Evolutionary conservation across 257 asterid genomes (phyloP), one percentile per base, ranked within the genome.

Genomic region (Cruciata laevipes): DNA sequence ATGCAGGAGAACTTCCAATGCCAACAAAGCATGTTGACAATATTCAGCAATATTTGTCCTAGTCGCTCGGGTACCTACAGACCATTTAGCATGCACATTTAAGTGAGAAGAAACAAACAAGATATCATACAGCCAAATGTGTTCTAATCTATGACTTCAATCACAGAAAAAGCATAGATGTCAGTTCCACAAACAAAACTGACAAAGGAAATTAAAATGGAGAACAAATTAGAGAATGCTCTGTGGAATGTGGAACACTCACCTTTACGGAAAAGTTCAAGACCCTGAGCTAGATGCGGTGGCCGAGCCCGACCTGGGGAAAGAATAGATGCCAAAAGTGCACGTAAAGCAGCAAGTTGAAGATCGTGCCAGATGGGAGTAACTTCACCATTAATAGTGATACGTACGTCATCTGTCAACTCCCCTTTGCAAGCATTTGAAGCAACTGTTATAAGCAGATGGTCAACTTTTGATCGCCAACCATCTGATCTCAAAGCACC

Each of bases 261-360:
- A 88, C 97, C 97, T 87, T 75, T 78, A 20, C 83, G 87, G 65
- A 86, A 87, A 76, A 90, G 91, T 67, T 86, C 83, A 5, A 85
- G 83, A 73, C 89, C 76, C 52, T 73, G 84, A 57, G 87, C 79
- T 20, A 90, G 84, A 78, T 90, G 83, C 6, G 90, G 75, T 23
- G 97, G 90, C 55, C 92, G 91, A 68, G 61, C 76, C 68, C 77
- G 79, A 68, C 89, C 83, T 5, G 91, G 88, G 10, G 97, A 93
- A 84, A 86, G 84, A 71, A 93, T 95, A 74, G 97, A 93, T 47
- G 92, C 96, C 81, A 83, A 75, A 80, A 93, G 95, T 60, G 97
- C 96, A 66, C 81, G 95, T 44, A 93, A 84, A 60, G 95, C 77
- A 75, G 96, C 88, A 62, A 85, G 82, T 75, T 90, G 97, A 79